Base-by-base conservation (phyloP, 805 yeast genomes). In the Suhomyces pyralidae region DNA sequence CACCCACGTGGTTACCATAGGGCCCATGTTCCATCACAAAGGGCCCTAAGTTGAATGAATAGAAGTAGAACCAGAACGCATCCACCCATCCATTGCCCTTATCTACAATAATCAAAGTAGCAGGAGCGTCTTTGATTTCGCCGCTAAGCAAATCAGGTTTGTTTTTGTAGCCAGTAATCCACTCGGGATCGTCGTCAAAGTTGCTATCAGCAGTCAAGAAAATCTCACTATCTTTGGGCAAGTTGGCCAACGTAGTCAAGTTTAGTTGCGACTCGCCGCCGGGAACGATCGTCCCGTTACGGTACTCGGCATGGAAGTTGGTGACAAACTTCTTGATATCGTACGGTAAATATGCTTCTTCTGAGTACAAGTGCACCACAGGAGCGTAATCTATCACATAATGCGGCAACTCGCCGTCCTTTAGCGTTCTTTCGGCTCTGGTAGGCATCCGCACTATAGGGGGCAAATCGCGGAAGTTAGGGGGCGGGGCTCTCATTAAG, bases 1-100 rank as follows among this genome's bases (percentile, higher is more conserved):
- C 99, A 6, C 98, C 99, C 32, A 94, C 84, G 65, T 93, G 99
- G 66, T 93, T 88, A 0, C 99, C 99, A 74, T 87, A 94, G 0
- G 99, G 99, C 0, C 99, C 99, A 36, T 82, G 81, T 2, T 98
- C 98, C 97, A 93, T 91, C 8, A 93, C 97, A 70, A 85, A 93
- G 0, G 99, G 97, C 0, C 99, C 99, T 58, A 89, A 74, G 65
- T 93, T 93, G 74, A 93, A 93, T 1, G 96, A 86, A 66, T 94
- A 93, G 65, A 93, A 93, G 65, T 90, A 92, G 67, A 93, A 94
- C 97, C 98, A 93, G 66, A 82, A 93, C 0, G 97, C 90, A 66
- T 93, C 99, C 0, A 92, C 88, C 90, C 94, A 85, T 3, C 96
- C 97, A 59, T 90, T 87, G 1, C 97, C 97, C 65, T 91, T 92